phyloP scores from a whole-genome alignment of 2,329 filamentous ascomycete species.

The Colletotrichum siamense region DNA sequence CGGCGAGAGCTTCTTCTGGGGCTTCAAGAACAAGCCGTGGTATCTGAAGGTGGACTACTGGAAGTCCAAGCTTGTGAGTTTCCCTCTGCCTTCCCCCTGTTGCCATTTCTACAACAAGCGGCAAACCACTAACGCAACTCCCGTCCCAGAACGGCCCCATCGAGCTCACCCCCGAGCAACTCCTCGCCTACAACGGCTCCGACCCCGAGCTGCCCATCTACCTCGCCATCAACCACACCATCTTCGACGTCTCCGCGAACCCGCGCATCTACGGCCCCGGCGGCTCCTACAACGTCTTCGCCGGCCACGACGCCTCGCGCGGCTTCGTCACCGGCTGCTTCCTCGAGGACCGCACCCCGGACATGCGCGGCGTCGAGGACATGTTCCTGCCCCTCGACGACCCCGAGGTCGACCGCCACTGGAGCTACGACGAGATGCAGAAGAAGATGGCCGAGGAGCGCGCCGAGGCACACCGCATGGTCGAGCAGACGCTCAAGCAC shows the following conservation, averaged over 20 bases:
- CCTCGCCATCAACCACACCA: constrained; percentile 85
- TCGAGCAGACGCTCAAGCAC: constrained; percentile 72
- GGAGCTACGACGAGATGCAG: constrained; percentile 58
- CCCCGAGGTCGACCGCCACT: constrained; percentile 64
- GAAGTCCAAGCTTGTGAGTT: constrained; percentile 64
- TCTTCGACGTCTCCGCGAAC: constrained; percentile 81
- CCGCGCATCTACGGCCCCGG: constrained; percentile 79
- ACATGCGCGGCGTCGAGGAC: constrained; percentile 85
- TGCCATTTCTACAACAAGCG: no score
- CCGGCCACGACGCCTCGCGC: constrained; percentile 84
- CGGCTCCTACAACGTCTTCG: constrained; percentile 86
- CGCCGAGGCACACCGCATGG: constrained; percentile 67
- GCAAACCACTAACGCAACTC: background rate
- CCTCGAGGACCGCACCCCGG: constrained; percentile 79
- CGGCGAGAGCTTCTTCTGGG: constrained; percentile 75
- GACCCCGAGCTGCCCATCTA: constrained; percentile 82
- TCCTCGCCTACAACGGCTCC: constrained; percentile 78
- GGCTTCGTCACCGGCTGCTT: constrained; percentile 96
- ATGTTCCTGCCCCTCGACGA: constrained; percentile 78
- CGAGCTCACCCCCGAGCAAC: constrained; percentile 76
- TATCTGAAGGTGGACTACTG: constrained; percentile 65
- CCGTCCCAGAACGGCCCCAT: constrained; percentile 61
- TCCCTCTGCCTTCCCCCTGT: background rate
- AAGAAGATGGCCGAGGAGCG: constrained; percentile 66
- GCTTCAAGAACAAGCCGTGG: constrained; percentile 63